A percentile compares a stretch with the other conserved stretches of the same genome.
Evolutionary conservation across 805 yeast species (phyloP).

Genomic region (Pichia paraexigua): DNA sequence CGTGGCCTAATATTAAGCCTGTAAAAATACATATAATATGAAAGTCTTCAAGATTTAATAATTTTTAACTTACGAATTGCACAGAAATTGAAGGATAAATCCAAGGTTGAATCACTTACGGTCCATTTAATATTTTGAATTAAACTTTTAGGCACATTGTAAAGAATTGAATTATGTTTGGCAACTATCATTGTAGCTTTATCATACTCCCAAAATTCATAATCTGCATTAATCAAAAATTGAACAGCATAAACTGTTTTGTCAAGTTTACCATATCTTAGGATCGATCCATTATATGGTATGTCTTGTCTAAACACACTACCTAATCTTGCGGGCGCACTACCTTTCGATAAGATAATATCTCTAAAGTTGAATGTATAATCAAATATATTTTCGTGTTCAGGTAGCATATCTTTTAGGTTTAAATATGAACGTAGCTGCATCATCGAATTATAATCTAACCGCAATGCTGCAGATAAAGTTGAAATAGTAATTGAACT

Average conservation of each 20-base stretch:
- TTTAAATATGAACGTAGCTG: background rate
- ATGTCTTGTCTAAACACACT: background rate
- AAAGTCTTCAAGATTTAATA: background rate
- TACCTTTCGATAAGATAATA: background rate
- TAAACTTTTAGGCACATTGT: background rate
- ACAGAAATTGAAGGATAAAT: background rate
- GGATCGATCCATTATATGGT: background rate
- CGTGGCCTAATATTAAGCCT: too few species aligned
- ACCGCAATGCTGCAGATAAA: background rate
- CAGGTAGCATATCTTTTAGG: background rate
- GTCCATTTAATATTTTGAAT: slow-evolving; percentile 1
- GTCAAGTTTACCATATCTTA: slow-evolving; percentile 2
- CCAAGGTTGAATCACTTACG: background rate
- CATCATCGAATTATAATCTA: background rate
- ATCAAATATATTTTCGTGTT: background rate
- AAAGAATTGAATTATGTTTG: background rate
- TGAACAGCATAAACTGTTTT: slow-evolving; percentile 2
- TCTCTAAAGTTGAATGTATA: background rate
- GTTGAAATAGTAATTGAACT: background rate
- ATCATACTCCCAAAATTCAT: background rate
- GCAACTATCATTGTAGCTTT: slow-evolving; percentile 6
- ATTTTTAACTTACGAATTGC: background rate
- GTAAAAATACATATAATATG: background rate
- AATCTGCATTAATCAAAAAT: slow-evolving; percentile 1
- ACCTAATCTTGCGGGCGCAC: background rate